These are phyloP conservation scores for Cladosporium oxysporum DNA, from an alignment of 2,329 filamentous ascomycete genomes.

Conservation along the genomic window DNA sequence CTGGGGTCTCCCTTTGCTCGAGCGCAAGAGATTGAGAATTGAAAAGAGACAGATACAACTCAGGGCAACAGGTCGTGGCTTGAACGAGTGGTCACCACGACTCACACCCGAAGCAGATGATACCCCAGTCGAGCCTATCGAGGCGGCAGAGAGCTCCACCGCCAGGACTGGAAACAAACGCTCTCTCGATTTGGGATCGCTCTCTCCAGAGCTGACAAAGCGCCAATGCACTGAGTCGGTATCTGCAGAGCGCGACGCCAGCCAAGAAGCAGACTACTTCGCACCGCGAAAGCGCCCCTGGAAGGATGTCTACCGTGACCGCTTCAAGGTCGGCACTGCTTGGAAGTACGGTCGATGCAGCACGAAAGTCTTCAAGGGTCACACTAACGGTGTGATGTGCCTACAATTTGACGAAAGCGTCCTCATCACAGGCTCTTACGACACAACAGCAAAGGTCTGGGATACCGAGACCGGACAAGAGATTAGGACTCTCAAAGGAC, in stretches of 20 bases:
- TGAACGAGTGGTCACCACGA: slow-evolving; percentile 56
- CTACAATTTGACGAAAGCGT: slow-evolving; percentile 84
- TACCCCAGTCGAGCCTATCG: neutral
- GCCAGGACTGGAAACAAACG: slow-evolving; percentile 15
- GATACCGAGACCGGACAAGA: slow-evolving; percentile 85
- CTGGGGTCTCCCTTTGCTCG: slow-evolving; percentile 87
- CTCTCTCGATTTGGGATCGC: slow-evolving; percentile 23
- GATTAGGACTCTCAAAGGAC: slow-evolving; percentile 79
- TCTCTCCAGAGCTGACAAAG: slow-evolving; percentile 32
- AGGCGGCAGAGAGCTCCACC: slow-evolving; percentile 2
- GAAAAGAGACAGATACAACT: slow-evolving; percentile 84
- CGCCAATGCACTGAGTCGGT: slow-evolving; percentile 29
- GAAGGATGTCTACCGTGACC: slow-evolving; percentile 96
- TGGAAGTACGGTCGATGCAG: slow-evolving; percentile 95
- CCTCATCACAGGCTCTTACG: slow-evolving; percentile 91
- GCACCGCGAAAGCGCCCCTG: slow-evolving; percentile 66
- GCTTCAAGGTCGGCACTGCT: slow-evolving; percentile 93
- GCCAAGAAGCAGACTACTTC: slow-evolving; percentile 43
- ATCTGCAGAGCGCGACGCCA: slow-evolving; percentile 17
- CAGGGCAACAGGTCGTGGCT: slow-evolving; percentile 60
- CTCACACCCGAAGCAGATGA: slow-evolving; percentile 43
- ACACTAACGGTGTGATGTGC: slow-evolving; percentile 84
- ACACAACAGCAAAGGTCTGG: slow-evolving; percentile 95
- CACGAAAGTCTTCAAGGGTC: slow-evolving; percentile 79
- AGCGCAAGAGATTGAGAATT: slow-evolving; percentile 82